phyloP scores from a whole-genome alignment of 139 green algal genomes.

The Micromonas commoda region DNA sequence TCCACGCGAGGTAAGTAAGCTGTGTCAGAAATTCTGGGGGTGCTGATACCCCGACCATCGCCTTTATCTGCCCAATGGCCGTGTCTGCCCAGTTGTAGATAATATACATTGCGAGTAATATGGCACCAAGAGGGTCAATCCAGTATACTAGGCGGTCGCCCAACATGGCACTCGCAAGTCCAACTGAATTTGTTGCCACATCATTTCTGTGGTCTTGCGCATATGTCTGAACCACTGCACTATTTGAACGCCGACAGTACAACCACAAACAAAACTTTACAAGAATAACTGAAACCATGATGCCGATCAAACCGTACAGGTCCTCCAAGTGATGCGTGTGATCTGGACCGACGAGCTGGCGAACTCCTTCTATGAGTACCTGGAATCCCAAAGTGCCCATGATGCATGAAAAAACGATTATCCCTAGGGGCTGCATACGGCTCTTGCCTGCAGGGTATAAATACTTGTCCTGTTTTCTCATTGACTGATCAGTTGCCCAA shows the following conservation, averaged over 20 bases:
- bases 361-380: constrained; percentile 45
- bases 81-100: constrained; percentile 46
- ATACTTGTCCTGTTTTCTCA: constrained; percentile 41
- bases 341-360: constrained; percentile 29
- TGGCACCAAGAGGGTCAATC: constrained; percentile 48
- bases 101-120: constrained; percentile 48
- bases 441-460: constrained; percentile 50
- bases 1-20: constrained; percentile 50
- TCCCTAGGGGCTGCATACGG: constrained; percentile 54
- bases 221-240: constrained; percentile 41
- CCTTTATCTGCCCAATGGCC: constrained; percentile 45
- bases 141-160: constrained; percentile 38
- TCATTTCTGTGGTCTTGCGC: constrained; percentile 58
- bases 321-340: constrained; percentile 35
- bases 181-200: constrained; percentile 52
- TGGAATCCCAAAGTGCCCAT: constrained; percentile 53
- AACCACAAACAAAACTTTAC: constrained; percentile 46
- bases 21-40: constrained; percentile 43
- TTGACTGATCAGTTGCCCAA: constrained; percentile 41
- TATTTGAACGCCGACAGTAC: constrained; percentile 37
- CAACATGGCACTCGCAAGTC: constrained; percentile 41
- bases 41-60: constrained; percentile 42
- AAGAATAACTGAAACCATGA: constrained; percentile 42
- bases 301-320: constrained; percentile 29
- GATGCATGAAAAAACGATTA: constrained; percentile 53